Base-by-base conservation (phyloP, 352 stramenopile genomes). In the Salisapilia sapeloensis region DNA sequence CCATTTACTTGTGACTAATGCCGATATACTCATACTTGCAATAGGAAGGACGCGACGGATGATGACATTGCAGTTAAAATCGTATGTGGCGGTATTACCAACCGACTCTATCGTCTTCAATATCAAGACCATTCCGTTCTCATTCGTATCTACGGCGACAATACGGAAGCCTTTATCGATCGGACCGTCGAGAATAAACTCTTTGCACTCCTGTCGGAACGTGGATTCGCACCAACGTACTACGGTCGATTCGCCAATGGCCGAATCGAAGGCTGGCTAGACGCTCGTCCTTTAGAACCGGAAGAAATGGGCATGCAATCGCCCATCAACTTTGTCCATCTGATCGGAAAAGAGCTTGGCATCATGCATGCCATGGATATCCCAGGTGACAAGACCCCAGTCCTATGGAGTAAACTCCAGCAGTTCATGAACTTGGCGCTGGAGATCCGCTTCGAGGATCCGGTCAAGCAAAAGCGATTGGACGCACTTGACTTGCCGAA, bases 151-250 rank as follows among this genome's bases (percentile, higher is more conserved):
- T 96, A 95, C 35, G 86, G 86, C 14, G 57, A 85, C 40, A 87
- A 95, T 59, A 96, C 86, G 22, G 85, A 96, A 38, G 64, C 84
- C 16, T 82, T 96, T 24, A 96, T 96, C 37, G 81, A 96, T 56
- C 60, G 86, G 43, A 53, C 57, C n/a, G 56, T 84, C 27, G 86
- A 96, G 40, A 96, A 91, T 56, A 79, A 74, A 47, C 55, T 90
- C 0, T 94, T 94, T 43, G 75, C 78, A 13, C 40, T 85, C 33
- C 55, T 95, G 3, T 83, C 67, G 21, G 59, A 75, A 38, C 55
- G 79, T 17, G 70, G 71, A 1, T 92, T 92, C 33, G 86, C 77
- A 10, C 86, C 86, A 12, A 78, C 54, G 35, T 94, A 93, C 51
- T 77, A 85, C 37, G 86, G 86, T 2, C 65, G 72, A 23, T 96